These are phyloP conservation scores for Pythium scleroteichum DNA, from an alignment of 352 stramenopile species.

Conservation along the genomic window DNA sequence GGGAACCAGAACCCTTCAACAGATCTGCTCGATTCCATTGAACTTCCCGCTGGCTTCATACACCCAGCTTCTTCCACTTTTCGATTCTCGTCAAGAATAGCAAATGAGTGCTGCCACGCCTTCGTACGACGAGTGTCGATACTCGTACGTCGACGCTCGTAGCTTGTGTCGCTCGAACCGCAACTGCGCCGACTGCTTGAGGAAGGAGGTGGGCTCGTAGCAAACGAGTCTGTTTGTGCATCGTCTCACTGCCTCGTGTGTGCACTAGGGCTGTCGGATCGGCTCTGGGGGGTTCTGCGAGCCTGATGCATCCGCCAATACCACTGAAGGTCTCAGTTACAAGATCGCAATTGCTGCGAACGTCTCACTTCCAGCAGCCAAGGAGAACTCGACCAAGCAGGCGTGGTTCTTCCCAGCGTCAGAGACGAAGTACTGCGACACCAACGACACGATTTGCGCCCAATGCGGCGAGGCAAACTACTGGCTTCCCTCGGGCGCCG, in stretches of 20 bases:
- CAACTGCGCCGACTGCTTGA: slow-evolving; percentile 7
- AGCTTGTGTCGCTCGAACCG: slow-evolving; percentile 1
- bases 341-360: neutral
- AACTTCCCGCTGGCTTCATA: too few species aligned
- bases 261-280: slow-evolving; percentile 13
- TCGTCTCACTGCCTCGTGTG: neutral
- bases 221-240: too few species aligned
- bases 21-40: too few species aligned
- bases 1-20: too few species aligned
- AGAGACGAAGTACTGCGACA: slow-evolving; percentile 7
- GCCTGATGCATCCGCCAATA: slow-evolving; percentile 2
- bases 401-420: slow-evolving; percentile 11
- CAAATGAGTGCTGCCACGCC: neutral
- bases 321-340: slow-evolving; percentile 1
- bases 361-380: neutral
- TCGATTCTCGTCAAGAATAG: neutral
- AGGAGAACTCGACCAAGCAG: neutral
- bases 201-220: neutral
- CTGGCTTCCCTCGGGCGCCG: neutral
- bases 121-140: slow-evolving; percentile 5
- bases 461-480: slow-evolving; percentile 9
- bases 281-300: slow-evolving; percentile 2
- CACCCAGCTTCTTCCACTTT: neutral
- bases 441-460: slow-evolving; percentile 12
- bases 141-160: neutral